These are phyloP conservation scores for Pythium myriotylum DNA, from an alignment of 352 stramenopile genomes.

Conservation along the genomic window DNA sequence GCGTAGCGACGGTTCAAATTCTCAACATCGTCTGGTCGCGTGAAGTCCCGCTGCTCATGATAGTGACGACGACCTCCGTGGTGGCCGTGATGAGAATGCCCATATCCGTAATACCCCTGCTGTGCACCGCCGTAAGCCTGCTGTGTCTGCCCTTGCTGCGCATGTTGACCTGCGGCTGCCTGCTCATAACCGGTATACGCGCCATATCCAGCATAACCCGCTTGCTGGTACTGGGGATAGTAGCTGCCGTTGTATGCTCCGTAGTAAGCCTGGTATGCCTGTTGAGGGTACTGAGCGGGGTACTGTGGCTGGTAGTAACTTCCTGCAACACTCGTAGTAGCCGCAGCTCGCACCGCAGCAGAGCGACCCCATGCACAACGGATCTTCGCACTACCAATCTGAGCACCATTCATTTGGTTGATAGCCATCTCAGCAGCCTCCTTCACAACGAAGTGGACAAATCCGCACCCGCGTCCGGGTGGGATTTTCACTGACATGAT, in stretches of 20 bases:
- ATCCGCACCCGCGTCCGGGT: constrained; percentile 88
- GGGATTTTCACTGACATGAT: constrained; percentile 86
- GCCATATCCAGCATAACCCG: constrained; percentile 39
- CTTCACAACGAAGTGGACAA: constrained; percentile 88
- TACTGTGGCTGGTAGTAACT: constrained; percentile 63
- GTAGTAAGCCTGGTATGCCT: constrained; percentile 39
- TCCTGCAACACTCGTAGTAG: constrained; percentile 7
- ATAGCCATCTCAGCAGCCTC: constrained; percentile 87
- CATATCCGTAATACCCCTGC: constrained; percentile 39
- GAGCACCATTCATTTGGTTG: constrained; percentile 86
- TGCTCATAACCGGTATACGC: constrained; percentile 54
- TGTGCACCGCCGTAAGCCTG: constrained; percentile 32
- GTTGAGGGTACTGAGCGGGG: constrained; percentile 44
- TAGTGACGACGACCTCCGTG: constrained; percentile 34
- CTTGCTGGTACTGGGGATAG: constrained; percentile 54
- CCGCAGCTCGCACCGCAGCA: constrained; percentile 50
- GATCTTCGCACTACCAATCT: constrained; percentile 80
- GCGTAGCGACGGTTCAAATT: constrained; percentile 81
- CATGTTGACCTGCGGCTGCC: constrained; percentile 42
- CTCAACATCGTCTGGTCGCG: constrained; percentile 69
- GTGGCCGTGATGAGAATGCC: constrained; percentile 20
- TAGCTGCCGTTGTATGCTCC: constrained; percentile 55
- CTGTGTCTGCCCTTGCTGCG: constrained; percentile 35
- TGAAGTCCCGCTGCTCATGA: constrained; percentile 71
- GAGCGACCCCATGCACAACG: constrained; percentile 89